Conservation (phyloP, 768 basidiomycete genomes). For the Rhizopogon sp. region DNA sequence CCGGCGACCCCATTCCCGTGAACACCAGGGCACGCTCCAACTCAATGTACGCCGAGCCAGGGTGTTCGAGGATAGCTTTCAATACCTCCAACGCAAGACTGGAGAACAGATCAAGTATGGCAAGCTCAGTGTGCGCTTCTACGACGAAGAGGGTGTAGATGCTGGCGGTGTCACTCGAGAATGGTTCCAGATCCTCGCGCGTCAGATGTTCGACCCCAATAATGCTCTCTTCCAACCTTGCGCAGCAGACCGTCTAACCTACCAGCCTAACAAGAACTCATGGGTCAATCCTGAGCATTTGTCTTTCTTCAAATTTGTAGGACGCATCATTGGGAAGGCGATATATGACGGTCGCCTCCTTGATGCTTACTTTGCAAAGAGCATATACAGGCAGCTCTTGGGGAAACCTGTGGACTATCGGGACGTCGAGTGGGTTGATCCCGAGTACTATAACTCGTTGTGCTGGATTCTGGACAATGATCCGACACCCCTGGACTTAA, state of each 20-base stretch:
- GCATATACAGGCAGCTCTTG: conserved; percentile 91
- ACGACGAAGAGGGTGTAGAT: conserved; percentile 96
- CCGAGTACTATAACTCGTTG: conserved; percentile 96
- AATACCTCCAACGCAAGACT: conserved; percentile 79
- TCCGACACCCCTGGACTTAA: conserved; percentile 79
- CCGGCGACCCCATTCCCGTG: conserved; percentile 70
- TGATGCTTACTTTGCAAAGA: conserved; percentile 97
- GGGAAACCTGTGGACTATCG: conserved; percentile 93
- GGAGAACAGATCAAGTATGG: conserved; percentile 98
- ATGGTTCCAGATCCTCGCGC: conserved; percentile 97
- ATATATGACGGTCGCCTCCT: conserved; percentile 94
- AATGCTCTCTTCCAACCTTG: conserved; percentile 98
- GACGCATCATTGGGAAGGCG: conserved; percentile 95
- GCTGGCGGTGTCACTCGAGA: conserved; percentile 97
- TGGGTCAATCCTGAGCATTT: conserved; percentile 95
- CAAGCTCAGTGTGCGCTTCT: conserved; percentile 94
- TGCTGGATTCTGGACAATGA: conserved; percentile 99
- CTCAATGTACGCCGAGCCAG: conserved; percentile 85
- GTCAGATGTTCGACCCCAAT: conserved; percentile 99
- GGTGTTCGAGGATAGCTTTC: conserved; percentile 98
- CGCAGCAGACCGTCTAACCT: conserved; percentile 90
- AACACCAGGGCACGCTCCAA: conserved; percentile 80
- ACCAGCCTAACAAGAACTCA: conserved; percentile 93
- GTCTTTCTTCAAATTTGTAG: conserved; percentile 98
- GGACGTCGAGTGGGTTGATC: conserved; percentile 97